Conservation (phyloP, 176 grass and related monocot species). For the Cenchrus americanus region DNA sequence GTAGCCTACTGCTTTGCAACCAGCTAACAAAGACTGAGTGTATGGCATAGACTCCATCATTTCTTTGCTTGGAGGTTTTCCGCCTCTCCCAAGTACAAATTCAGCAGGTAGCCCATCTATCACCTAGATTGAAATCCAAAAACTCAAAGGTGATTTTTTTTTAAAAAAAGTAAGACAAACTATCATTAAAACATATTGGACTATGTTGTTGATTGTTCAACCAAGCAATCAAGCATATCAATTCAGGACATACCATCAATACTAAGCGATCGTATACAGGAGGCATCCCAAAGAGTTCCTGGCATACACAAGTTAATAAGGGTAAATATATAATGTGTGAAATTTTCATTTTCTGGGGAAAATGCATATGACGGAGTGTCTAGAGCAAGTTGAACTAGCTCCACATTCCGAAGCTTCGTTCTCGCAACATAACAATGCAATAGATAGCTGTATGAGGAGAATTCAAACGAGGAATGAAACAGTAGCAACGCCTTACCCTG, state of each 20-base stretch:
- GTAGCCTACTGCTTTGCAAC: slow-evolving; percentile 69
- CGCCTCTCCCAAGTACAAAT: slow-evolving; percentile 77
- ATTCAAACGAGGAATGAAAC: background rate
- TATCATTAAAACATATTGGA: background rate
- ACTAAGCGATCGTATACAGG: slow-evolving; percentile 72
- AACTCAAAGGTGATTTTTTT: slow-evolving; percentile 33
- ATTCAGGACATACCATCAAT: slow-evolving; percentile 74
- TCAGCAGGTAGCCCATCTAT: slow-evolving; percentile 95
- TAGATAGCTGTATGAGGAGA: background rate
- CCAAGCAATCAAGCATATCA: slow-evolving; percentile 9
- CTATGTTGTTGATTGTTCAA: slow-evolving; percentile 5
- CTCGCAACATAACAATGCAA: background rate
- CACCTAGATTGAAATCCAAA: slow-evolving; percentile 73
- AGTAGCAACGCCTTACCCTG: slow-evolving; percentile 45
- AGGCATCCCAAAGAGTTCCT: slow-evolving; percentile 78
- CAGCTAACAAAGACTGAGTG: slow-evolving; percentile 75
- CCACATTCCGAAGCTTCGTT: slow-evolving; percentile 1
- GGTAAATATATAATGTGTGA: slow-evolving; percentile 4
- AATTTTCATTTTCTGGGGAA: background rate
- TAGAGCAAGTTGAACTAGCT: background rate
- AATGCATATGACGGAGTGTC: background rate
- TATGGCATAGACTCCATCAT: slow-evolving; percentile 86
- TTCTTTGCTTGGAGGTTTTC: slow-evolving; percentile 62
- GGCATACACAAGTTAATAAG: slow-evolving; percentile 17
- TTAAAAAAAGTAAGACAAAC: slow-evolving; percentile 16